A percentile compares a stretch with the other conserved stretches of the same genome.
phyloP scores from a whole-genome alignment of 2,329 filamentous ascomycete genomes.

The Alternaria gansuensis region DNA sequence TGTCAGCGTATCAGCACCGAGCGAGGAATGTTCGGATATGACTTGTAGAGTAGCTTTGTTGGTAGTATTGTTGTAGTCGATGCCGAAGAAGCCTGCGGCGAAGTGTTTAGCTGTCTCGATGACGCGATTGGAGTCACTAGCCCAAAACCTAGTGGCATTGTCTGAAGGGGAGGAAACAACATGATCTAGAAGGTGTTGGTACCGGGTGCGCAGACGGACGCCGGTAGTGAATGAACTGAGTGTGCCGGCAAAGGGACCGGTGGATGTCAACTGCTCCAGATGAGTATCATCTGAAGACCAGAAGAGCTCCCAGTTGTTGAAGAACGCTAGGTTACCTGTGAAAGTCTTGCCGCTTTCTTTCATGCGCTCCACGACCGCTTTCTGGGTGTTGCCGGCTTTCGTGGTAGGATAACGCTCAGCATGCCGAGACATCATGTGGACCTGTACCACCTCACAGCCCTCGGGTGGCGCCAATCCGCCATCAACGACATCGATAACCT shows the following conservation, averaged over 20 bases:
- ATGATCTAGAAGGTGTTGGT: conserved; percentile 57
- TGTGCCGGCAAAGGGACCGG: conserved; percentile 65
- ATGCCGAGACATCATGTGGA: conserved; percentile 70
- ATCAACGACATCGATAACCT: conserved; percentile 53
- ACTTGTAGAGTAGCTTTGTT: conserved; percentile 56
- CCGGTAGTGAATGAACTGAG: conserved; percentile 64
- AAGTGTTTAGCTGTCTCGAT: conserved; percentile 67
- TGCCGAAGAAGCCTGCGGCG: conserved; percentile 63
- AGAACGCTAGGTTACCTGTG: conserved; percentile 62
- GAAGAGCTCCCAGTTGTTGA: conserved; percentile 65
- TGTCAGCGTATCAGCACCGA: conserved; percentile 64
- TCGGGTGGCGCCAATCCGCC: conserved; percentile 57
- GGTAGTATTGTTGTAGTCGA: conserved; percentile 57
- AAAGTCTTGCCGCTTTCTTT: conserved; percentile 54
- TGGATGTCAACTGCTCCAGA: conserved; percentile 65
- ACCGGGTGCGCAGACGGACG: conserved; percentile 63
- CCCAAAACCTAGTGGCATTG: conserved; percentile 58
- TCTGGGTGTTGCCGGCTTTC: conserved; percentile 60
- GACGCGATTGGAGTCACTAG: conserved; percentile 63
- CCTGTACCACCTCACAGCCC: conserved; percentile 63
- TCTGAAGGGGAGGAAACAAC: conserved; percentile 23
- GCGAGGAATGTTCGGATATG: conserved; percentile 62
- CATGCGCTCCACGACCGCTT: conserved; percentile 60
- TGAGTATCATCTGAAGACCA: conserved; percentile 53
- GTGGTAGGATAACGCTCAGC: conserved; percentile 66